Evolutionary conservation across 352 stramenopile species (phyloP).

Genomic region (Globisporangium yorkense): DNA sequence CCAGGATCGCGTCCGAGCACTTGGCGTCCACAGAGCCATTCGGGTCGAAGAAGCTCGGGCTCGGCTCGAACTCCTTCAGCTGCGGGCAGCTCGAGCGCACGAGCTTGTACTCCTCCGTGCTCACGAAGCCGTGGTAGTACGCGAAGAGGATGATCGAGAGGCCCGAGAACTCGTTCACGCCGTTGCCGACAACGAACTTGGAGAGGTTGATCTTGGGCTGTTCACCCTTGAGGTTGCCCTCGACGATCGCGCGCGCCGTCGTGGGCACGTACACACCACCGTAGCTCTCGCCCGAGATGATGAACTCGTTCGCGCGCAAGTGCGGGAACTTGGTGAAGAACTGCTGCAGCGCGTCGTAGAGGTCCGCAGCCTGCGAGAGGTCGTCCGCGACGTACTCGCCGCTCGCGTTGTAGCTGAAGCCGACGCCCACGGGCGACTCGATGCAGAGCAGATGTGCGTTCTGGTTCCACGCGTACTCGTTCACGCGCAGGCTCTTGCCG

Average conservation of each 20-base stretch:
- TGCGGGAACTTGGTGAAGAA: slow-evolving; percentile 88
- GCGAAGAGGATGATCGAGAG: slow-evolving; percentile 65
- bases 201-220: slow-evolving; percentile 30
- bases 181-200: slow-evolving; percentile 88
- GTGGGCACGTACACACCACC: slow-evolving; percentile 76
- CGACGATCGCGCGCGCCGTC: slow-evolving; percentile 47
- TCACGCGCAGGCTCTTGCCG: slow-evolving; percentile 33
- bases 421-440: slow-evolving; percentile 56
- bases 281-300: slow-evolving; percentile 76
- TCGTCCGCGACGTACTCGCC: slow-evolving; percentile 73
- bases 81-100: slow-evolving; percentile 44
- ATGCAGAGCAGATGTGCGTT: slow-evolving; percentile 53
- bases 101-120: slow-evolving; percentile 52
- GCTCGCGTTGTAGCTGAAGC: slow-evolving; percentile 60
- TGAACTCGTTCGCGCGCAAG: slow-evolving; percentile 69
- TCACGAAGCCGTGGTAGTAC: slow-evolving; percentile 78
- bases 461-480: slow-evolving; percentile 56
- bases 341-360: slow-evolving; percentile 71
- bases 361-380: slow-evolving; percentile 59
- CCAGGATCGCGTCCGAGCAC: slow-evolving; percentile 24
- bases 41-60: slow-evolving; percentile 11
- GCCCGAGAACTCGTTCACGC: slow-evolving; percentile 55
- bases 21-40: slow-evolving; percentile 4
- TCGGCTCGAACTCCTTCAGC: slow-evolving; percentile 41
- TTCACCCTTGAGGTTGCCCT: slow-evolving; percentile 23